These are phyloP conservation scores for Massarina eburnea DNA, from an alignment of 2,329 filamentous ascomycete genomes.

Conservation along the genomic window DNA sequence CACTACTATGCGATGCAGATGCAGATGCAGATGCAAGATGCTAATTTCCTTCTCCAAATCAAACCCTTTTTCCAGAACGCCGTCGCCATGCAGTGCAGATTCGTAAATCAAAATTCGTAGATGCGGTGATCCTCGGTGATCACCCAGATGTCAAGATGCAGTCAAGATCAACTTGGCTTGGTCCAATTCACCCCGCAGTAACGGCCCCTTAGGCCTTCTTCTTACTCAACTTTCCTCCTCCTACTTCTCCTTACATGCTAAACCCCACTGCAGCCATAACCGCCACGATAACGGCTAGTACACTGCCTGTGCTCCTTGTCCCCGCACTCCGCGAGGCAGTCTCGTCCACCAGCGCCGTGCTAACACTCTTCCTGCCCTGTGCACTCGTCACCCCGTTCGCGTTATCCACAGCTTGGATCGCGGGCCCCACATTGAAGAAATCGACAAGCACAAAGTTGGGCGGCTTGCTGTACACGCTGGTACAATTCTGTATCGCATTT, in stretches of 20 bases:
- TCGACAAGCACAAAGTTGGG: slow-evolving; percentile 80
- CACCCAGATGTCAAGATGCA: too few species aligned
- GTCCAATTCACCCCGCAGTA: too few species aligned
- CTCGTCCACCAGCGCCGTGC: slow-evolving; percentile 16
- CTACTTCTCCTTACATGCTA: slow-evolving; percentile 16
- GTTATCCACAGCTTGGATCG: slow-evolving; percentile 69
- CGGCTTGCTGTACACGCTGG: slow-evolving; percentile 61
- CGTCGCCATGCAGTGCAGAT: too few species aligned
- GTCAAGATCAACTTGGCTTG: too few species aligned
- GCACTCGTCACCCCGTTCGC: slow-evolving; percentile 61
- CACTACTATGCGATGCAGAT: too few species aligned
- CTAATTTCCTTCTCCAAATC: too few species aligned
- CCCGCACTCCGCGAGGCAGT: slow-evolving; percentile 17
- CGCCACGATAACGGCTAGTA: slow-evolving; percentile 34
- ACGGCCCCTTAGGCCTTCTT: too few species aligned
- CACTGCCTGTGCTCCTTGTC: slow-evolving; percentile 17
- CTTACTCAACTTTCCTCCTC: background rate
- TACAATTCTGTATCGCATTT: slow-evolving; percentile 37
- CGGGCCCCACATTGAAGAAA: slow-evolving; percentile 73
- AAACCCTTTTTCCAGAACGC: too few species aligned
- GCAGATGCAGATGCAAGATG: too few species aligned
- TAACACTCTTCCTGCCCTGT: slow-evolving; percentile 27
- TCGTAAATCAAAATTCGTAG: too few species aligned
- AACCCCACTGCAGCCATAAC: slow-evolving; percentile 33
- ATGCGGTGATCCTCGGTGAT: too few species aligned